Base-by-base conservation (phyloP, 1,284 basidiomycete species). In the Cutaneotrichosporon cutaneum region DNA sequence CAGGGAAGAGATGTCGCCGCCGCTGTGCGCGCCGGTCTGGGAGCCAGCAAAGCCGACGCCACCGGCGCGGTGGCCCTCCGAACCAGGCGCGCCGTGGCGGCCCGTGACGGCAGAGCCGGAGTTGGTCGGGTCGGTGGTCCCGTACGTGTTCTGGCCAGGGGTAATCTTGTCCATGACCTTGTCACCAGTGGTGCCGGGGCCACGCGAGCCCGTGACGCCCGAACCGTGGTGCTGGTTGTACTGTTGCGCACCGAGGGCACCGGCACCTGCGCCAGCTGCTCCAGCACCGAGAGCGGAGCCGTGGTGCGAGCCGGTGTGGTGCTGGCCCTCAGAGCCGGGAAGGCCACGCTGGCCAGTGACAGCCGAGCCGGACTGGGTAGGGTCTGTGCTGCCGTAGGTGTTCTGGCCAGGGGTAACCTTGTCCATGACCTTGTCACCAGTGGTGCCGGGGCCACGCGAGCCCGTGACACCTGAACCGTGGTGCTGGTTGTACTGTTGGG, bases 401-500 rank as follows among this genome's bases (percentile, higher is more conserved):
- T 32, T 30, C 3, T 26, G 30, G 42, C 42, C 39, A 16, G 54
- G 53, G 21, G 36, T 54, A 35, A 42, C 53, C 24, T 33, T 44
- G 48, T 50, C 48, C 11, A 30, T 30, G 14, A 50, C 4, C 26
- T 14, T 13, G 55, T 11, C 32, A 14, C 18, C 18, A 10, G 44
- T 44, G 10, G 22, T 16, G 42, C 44, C 54, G 42, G 30, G 30
- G 51, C 51, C 21, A 32, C 13, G 27, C 30, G 30, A 8, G 4
- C 30, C 50, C 14, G 48, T 50, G 9, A 50, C 14, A 13, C 26
- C 47, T 7, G 16, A 10, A 36, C 9, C 10, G 50, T 53, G 24
- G 48, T 58, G 47, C 35, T 57, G 45, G 45, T 36, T 35, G 45
- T 36, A 18, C 47, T 57, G 32, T 48, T 52, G 24, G 7, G 48